Evolutionary conservation across 139 green algal genomes (phyloP).

Genomic region (Chlamydomonas asymmetrica): DNA sequence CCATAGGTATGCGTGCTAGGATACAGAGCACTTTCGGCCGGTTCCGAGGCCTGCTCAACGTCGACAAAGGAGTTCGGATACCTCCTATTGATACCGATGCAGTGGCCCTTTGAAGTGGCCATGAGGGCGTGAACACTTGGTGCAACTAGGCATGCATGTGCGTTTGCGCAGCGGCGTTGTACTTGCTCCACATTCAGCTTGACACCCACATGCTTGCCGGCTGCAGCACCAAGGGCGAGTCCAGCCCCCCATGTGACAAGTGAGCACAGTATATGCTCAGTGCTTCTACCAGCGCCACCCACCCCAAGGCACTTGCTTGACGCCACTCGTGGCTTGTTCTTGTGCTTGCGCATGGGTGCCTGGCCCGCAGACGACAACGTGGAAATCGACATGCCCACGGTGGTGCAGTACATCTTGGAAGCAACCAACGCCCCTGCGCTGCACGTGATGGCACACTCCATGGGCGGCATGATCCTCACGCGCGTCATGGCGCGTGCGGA

Average conservation of each 20-base stretch:
- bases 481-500: constrained; percentile 40
- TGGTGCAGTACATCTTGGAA: not conserved
- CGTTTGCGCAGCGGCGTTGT: not conserved
- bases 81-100: constrained; percentile 4
- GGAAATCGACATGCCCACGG: no score
- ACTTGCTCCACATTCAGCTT: not conserved
- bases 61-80: no score
- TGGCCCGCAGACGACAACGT: no score
- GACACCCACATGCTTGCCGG: no score
- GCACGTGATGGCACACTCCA: constrained; percentile 1
- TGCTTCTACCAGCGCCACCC: not conserved
- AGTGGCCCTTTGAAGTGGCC: not conserved
- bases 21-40: constrained; percentile 38
- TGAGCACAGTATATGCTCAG: not conserved
- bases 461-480: constrained; percentile 53
- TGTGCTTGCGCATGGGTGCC: no score
- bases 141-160: not conserved
- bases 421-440: not conserved
- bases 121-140: not conserved
- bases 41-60: not conserved
- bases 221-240: no score
- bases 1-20: constrained; percentile 43
- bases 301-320: no score
- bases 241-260: no score
- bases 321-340: not conserved